phyloP scores from a whole-genome alignment of 2,329 filamentous ascomycete genomes.

The Alternaria sp. region DNA sequence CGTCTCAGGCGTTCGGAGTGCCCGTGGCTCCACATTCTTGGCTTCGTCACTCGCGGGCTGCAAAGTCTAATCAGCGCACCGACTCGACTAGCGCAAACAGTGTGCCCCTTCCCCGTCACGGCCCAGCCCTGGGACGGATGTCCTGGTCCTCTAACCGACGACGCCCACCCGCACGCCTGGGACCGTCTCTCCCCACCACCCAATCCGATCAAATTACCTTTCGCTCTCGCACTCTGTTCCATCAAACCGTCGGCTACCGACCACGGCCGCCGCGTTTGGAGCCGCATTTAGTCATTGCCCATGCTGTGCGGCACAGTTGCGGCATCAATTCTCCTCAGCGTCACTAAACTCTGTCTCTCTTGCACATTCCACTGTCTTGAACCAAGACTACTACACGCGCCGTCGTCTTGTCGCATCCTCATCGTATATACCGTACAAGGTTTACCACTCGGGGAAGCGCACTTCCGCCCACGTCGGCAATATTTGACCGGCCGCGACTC shows the following conservation, averaged over 20 bases:
- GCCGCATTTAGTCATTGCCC: conserved; percentile 25
- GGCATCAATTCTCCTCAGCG: neutral
- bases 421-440: neutral
- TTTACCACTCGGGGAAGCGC: neutral
- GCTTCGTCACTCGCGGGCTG: conserved; percentile 36
- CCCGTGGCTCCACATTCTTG: conserved; percentile 28
- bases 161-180: conserved; percentile 44
- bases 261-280: conserved; percentile 42
- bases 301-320: conserved; percentile 1
- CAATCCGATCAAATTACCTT: conserved; percentile 10
- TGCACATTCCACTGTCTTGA: neutral
- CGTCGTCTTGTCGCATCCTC: neutral
- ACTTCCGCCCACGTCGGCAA: neutral
- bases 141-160: conserved; percentile 36
- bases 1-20: conserved; percentile 30
- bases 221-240: conserved; percentile 2
- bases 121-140: conserved; percentile 31
- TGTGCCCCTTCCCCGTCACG: conserved; percentile 28
- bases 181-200: conserved; percentile 29
- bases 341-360: neutral
- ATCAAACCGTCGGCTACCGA: conserved; percentile 20
- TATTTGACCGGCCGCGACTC: conserved; percentile 16
- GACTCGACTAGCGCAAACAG: conserved; percentile 17
- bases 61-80: conserved; percentile 38
- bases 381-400: conserved; percentile 8